Evolutionary conservation across 2,329 filamentous ascomycete species (phyloP), one percentile per base, ranked within the genome.

Genomic region (Aspergillus pseudoviridinutans): DNA sequence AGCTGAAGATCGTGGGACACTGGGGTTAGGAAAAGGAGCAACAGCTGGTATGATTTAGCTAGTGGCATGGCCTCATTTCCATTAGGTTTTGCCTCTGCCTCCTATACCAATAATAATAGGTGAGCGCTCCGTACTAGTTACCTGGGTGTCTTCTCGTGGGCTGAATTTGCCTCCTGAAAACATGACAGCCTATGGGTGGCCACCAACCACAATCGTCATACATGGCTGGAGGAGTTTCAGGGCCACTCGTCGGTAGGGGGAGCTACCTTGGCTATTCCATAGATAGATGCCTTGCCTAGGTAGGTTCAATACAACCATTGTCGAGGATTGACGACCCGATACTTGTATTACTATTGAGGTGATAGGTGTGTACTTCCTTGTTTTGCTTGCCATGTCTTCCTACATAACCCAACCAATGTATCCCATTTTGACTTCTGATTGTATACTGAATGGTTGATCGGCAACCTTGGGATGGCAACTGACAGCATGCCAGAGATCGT

Each of bases 111-210:
- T 25, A 24, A 47, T 14, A 24, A 14, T 47, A 14, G 24, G 9
- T 14, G 14, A 17, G 9, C 27, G 14, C 32, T 35, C 32, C 32
- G 12, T 35, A 24, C 32, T 38, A 38, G 32, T 38, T 38, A 38
- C 32, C 32, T 38, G 32, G 32, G 14, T 17, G 17, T 3, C 32
- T 38, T 38, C 14, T 38, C 5, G 32, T 38, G 32, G 32, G 32
- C 14, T 38, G 55, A 58, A 60, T 63, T 63, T 58, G 61, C 61
- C 61, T 63, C 61, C 59, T 62, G 53, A 60, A 60, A 61, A 58
- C 42, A 28, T 49, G 32, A 35, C 32, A 35, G 32, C 12, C 32
- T 35, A 35, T 35, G 12, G 8, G 32, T 14, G 29, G 41, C 56
- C 56, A 58, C 61, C 61, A 63, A 61, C 61, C 61, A 63, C 44